Conservation (phyloP, 352 stramenopile genomes). For the Phytophthora aleatoria region DNA sequence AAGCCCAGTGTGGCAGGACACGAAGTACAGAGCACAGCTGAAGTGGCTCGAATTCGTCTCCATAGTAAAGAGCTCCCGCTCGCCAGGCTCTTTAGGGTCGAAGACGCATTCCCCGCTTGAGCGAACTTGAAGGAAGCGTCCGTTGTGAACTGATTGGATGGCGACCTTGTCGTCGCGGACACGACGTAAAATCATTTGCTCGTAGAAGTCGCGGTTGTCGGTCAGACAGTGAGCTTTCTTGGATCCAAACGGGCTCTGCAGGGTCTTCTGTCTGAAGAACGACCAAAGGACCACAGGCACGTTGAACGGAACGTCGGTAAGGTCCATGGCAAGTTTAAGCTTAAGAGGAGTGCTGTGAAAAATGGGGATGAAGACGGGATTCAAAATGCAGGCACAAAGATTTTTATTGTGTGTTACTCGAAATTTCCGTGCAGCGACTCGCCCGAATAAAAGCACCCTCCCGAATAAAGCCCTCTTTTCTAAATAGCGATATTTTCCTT, state of each 20-base stretch:
- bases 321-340: constrained; percentile 22
- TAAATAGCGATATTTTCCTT: too few species aligned
- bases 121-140: constrained; percentile 34
- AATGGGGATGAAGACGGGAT: too few species aligned
- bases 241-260: constrained; percentile 36
- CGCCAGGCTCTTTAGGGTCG: constrained; percentile 28
- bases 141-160: constrained; percentile 33
- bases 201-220: constrained; percentile 34
- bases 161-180: constrained; percentile 39
- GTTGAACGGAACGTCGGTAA: constrained; percentile 38
- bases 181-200: constrained; percentile 36
- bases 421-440: too few species aligned
- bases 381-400: too few species aligned
- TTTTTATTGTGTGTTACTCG: too few species aligned
- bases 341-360: too few species aligned
- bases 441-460: too few species aligned
- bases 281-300: constrained; percentile 38
- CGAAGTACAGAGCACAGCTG: constrained; percentile 30
- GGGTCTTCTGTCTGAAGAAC: constrained; percentile 15
- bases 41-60: constrained; percentile 27
- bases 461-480: too few species aligned
- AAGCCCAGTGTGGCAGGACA: constrained; percentile 35
- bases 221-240: constrained; percentile 36
- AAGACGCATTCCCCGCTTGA: constrained; percentile 33
- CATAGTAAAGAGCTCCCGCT: constrained; percentile 41